Evolutionary conservation across 345 rosid genomes (phyloP).

Genomic region (Ceriops tagal): DNA sequence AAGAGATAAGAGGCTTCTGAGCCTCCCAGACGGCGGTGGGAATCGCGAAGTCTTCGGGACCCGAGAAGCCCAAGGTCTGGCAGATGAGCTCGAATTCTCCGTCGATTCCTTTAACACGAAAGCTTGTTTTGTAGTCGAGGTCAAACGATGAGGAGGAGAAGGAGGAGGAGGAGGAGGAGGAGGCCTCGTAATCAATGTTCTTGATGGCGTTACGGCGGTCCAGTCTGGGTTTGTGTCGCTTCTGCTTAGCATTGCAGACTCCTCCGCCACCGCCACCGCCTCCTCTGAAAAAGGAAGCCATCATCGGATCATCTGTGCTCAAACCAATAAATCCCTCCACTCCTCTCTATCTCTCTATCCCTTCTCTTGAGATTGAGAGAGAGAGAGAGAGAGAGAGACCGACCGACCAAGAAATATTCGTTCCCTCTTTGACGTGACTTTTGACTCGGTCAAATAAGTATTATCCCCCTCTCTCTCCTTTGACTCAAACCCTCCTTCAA

Average conservation of each 20-base stretch:
- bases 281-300: too few species aligned
- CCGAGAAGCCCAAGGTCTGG: background rate
- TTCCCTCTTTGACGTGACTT: too few species aligned
- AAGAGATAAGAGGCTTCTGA: slow-evolving; percentile 5
- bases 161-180: background rate
- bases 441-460: too few species aligned
- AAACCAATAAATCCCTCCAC: too few species aligned
- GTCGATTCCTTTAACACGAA: slow-evolving; percentile 1
- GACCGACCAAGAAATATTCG: too few species aligned
- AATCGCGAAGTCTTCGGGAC: slow-evolving; percentile 23
- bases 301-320: too few species aligned
- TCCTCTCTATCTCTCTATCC: too few species aligned
- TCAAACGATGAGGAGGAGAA: background rate
- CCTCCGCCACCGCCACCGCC: too few species aligned
- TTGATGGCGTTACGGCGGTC: slow-evolving; percentile 3
- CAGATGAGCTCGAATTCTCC: background rate
- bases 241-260: background rate
- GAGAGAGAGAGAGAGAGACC: too few species aligned
- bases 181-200: background rate
- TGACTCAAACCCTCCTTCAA: too few species aligned
- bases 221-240: background rate
- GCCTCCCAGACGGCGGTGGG: slow-evolving; percentile 31
- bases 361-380: too few species aligned
- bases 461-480: too few species aligned
- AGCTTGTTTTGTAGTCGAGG: background rate